These are phyloP conservation scores for Mytilinidion resinicola DNA, from an alignment of 495 filamentous ascomycete species.

Conservation along the genomic window DNA sequence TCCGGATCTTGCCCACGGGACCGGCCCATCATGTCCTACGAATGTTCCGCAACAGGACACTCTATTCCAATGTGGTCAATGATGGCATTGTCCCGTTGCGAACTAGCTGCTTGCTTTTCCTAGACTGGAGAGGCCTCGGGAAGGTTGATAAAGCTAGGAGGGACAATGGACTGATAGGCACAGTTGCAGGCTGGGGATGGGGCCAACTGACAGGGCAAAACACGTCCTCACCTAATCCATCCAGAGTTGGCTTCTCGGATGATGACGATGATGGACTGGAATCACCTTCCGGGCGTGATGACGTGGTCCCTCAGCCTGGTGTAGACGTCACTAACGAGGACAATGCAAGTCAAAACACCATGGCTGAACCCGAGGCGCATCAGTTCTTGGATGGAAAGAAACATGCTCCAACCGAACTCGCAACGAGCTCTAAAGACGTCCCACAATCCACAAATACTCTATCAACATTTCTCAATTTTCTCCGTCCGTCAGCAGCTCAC, in stretches of 20 bases:
- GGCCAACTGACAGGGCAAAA: conserved; percentile 85
- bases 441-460: conserved; percentile 22
- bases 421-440: conserved; percentile 28
- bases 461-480: conserved; percentile 33
- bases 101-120: conserved; percentile 91
- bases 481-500: conserved; percentile 26
- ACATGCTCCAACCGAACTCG: conserved; percentile 37
- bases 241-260: conserved; percentile 28
- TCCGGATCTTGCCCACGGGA: conserved; percentile 86
- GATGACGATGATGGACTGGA: conserved; percentile 19
- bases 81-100: conserved; percentile 94
- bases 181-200: conserved; percentile 90
- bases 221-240: conserved; percentile 45
- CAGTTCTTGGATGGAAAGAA: conserved; percentile 28
- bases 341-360: conserved; percentile 33
- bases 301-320: conserved; percentile 53
- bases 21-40: conserved; percentile 82
- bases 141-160: conserved; percentile 90
- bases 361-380: conserved; percentile 20
- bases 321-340: conserved; percentile 51
- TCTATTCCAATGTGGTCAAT: conserved; percentile 98
- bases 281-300: conserved; percentile 28
- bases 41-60: conserved; percentile 82
- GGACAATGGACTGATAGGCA: conserved; percentile 86
- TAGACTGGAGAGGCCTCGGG: conserved; percentile 92